Evolutionary conservation across 495 filamentous ascomycete genomes (phyloP).

Genomic region (Xylaria venustula): DNA sequence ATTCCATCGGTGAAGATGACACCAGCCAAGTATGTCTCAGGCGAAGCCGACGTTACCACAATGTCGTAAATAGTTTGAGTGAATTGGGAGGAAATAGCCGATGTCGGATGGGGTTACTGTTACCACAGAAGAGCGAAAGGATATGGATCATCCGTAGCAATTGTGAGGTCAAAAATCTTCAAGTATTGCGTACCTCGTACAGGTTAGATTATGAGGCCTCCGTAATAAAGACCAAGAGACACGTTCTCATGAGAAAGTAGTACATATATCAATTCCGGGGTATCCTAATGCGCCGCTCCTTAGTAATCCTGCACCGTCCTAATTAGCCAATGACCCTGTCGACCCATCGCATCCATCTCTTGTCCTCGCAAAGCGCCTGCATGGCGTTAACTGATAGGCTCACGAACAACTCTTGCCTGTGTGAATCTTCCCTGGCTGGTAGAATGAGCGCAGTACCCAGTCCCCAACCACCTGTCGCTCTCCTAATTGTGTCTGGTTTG

Average conservation of each 20-base stretch:
- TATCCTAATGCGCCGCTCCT: slow-evolving; percentile 12
- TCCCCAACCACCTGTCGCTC: slow-evolving; percentile 30
- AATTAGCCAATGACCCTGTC: slow-evolving; percentile 33
- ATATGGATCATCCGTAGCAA: too few relatives aligned
- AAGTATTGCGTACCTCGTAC: not conserved
- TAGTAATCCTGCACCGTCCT: slow-evolving; percentile 3
- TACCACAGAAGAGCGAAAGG: too few relatives aligned
- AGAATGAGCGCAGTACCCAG: slow-evolving; percentile 33
- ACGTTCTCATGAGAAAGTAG: not conserved
- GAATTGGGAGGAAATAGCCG: too few relatives aligned
- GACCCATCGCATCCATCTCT: slow-evolving; percentile 32
- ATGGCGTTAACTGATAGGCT: slow-evolving; percentile 34
- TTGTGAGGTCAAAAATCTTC: too few relatives aligned
- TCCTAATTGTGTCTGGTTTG: slow-evolving; percentile 32
- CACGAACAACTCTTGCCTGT: slow-evolving; percentile 30
- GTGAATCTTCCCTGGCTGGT: slow-evolving; percentile 27
- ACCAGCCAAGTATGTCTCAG: not conserved
- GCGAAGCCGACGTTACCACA: not conserved
- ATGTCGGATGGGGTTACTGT: too few relatives aligned
- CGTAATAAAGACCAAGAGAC: not conserved
- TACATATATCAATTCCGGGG: slow-evolving; percentile 5
- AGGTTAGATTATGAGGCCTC: not conserved
- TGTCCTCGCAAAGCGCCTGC: slow-evolving; percentile 30
- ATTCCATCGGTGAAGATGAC: not conserved
- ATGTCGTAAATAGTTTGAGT: not conserved